These are phyloP conservation scores for Entomortierella beljakovae DNA, from an alignment of 192 early-diverging fungal genomes.

Conservation along the genomic window DNA sequence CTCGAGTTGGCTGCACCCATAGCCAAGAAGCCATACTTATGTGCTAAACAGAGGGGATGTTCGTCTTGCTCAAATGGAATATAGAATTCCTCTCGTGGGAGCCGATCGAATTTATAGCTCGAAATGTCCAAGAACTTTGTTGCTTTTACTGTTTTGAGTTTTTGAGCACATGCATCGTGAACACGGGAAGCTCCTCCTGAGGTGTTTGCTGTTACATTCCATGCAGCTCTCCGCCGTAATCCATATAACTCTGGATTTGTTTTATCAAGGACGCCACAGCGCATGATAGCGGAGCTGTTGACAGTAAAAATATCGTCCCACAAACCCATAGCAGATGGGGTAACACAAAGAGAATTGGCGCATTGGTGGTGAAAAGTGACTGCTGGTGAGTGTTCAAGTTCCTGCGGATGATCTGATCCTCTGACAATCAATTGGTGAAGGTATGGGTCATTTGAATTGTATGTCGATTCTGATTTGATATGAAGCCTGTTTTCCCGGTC, in stretches of 20 bases:
- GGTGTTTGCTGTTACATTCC: neutral
- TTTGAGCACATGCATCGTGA: slow-evolving; percentile 2
- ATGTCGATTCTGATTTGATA: neutral
- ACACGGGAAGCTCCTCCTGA: neutral
- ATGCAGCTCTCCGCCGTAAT: neutral
- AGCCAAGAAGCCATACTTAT: slow-evolving; percentile 61
- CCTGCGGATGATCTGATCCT: slow-evolving; percentile 23
- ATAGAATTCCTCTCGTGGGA: slow-evolving; percentile 14
- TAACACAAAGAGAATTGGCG: slow-evolving; percentile 37
- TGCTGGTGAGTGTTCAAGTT: slow-evolving; percentile 41
- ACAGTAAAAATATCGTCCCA: slow-evolving; percentile 46
- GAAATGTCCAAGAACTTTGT: slow-evolving; percentile 25
- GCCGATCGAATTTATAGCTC: slow-evolving; percentile 9
- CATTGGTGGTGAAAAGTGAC: slow-evolving; percentile 29
- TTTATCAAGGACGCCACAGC: slow-evolving; percentile 24
- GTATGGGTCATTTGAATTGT: neutral
- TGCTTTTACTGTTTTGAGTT: slow-evolving; percentile 24
- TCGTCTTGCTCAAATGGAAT: neutral
- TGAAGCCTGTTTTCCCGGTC: slow-evolving; percentile 33
- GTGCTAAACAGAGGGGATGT: slow-evolving; percentile 61
- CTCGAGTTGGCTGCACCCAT: slow-evolving; percentile 53
- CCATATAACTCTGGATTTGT: slow-evolving; percentile 1
- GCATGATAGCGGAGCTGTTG: slow-evolving; percentile 8
- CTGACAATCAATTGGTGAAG: slow-evolving; percentile 27
- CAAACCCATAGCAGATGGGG: slow-evolving; percentile 35